phyloP scores from a whole-genome alignment of 371 early-diverging fungal species.

The Apophysomyces elegans region DNA sequence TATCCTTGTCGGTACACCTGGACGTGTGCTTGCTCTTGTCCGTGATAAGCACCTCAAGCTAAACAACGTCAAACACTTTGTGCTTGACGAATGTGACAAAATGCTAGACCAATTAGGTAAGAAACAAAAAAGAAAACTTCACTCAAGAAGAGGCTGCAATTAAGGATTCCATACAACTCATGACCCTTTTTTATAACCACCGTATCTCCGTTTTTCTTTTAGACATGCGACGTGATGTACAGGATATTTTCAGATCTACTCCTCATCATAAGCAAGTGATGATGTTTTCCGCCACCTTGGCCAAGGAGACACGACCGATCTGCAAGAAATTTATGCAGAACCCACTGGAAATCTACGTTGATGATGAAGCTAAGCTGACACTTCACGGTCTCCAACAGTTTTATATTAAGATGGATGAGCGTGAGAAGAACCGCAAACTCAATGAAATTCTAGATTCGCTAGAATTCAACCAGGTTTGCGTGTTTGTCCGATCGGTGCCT shows the following conservation, averaged over 20 bases:
- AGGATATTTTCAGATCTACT: conserved; percentile 93
- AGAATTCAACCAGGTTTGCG: conserved; percentile 97
- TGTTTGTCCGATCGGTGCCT: conserved; percentile 95
- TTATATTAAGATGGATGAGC: conserved; percentile 87
- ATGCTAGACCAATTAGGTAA: conserved; percentile 90
- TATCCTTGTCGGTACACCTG: conserved; percentile 98
- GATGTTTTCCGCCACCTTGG: conserved; percentile 97
- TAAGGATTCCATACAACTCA: no score
- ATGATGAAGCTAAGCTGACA: conserved; percentile 98
- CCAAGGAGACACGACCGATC: conserved; percentile 89
- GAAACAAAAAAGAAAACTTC: not conserved
- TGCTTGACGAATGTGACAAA: conserved; percentile 99
- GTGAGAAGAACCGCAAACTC: conserved; percentile 92
- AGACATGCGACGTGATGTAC: conserved; percentile 98
- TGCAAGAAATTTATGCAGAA: conserved; percentile 98
- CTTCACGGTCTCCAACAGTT: conserved; percentile 97
- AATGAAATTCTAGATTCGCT: conserved; percentile 92
- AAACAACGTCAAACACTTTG: conserved; percentile 91
- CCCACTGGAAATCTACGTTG: conserved; percentile 97
- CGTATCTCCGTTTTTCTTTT: not conserved
- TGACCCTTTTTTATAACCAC: no score
- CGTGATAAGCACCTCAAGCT: conserved; percentile 83
- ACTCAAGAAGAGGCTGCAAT: no score
- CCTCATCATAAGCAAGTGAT: conserved; percentile 98
- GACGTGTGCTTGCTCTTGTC: conserved; percentile 92